phyloP scores from a whole-genome alignment of 2,329 filamentous ascomycete genomes.

The Emergomyces pasteurianus region DNA sequence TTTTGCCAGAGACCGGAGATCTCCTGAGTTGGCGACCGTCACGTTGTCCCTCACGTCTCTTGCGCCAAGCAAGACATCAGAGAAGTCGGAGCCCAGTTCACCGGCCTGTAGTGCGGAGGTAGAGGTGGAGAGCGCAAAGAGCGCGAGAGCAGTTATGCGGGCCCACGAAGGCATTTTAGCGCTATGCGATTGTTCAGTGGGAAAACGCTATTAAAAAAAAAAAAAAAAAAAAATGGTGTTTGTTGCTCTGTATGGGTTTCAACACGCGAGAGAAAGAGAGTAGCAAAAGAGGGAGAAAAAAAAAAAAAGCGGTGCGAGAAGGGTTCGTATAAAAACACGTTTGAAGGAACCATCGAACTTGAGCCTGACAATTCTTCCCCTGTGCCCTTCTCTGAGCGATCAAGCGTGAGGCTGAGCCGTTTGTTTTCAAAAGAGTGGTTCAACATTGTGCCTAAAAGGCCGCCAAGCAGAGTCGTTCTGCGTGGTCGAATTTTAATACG shows the following conservation, averaged over 20 bases:
- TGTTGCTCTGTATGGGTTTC: neutral
- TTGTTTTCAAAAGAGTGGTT: neutral
- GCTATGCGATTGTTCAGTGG: neutral
- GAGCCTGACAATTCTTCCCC: neutral
- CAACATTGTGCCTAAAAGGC: neutral
- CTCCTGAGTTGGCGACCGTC: neutral
- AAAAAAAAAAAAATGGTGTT: neutral
- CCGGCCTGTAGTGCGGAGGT: neutral
- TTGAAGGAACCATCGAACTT: neutral
- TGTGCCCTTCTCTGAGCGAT: neutral
- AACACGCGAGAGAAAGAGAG: neutral
- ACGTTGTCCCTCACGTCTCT: neutral
- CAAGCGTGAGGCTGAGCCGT: neutral
- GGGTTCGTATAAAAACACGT: neutral
- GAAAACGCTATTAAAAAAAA: too few relatives aligned
- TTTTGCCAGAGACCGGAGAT: neutral
- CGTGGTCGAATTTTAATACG: neutral
- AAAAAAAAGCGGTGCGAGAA: neutral
- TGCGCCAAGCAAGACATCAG: neutral
- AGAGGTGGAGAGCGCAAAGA: neutral
- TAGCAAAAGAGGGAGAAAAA: neutral
- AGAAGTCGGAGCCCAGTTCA: neutral
- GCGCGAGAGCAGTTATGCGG: neutral
- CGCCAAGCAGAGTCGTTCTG: neutral
- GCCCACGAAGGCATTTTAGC: neutral